Evolutionary conservation across 2,329 filamentous ascomycete genomes (phyloP), one percentile per base, ranked within the genome.

Genomic region (Ceratocystis cubensis): DNA sequence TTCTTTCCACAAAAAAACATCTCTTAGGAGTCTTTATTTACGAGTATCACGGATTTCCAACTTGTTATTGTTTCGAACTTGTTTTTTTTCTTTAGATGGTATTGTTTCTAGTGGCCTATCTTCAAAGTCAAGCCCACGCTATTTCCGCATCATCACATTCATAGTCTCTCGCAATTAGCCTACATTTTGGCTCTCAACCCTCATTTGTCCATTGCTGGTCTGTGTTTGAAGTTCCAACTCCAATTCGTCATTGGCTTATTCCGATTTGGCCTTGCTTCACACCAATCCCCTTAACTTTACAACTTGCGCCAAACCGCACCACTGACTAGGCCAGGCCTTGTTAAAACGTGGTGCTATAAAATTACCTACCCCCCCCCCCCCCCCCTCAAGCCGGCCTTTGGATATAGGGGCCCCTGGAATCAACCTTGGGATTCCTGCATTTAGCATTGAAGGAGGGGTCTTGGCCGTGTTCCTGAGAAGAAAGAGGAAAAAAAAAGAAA

Each of bases 361-460:
- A 50, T 64, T 67, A 64, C 7, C 37, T 41, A 41, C 33, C 33
- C 33, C 37, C 3, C 33, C 10, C 33, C 46, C 13, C 46, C 46
- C 28, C 56, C 30, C 64, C 53, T 33, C 30, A 44, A 50, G 57
- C 64, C 17, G 61, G 50, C 61, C 46, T 67, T 41, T 45, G 56
- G 37, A 59, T 46, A 46, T 41, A 61, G 37, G 17, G 13, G 30
- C 56, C 66, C 63, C 63, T 67, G 66, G 66, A 62, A 57, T 59
- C 56, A 59, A 20, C 45, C 33, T 50, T 63, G 17, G 22, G 30
- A 56, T 66, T 63, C 25, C 45, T 61, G 56, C 20, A 62, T 62
- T 67, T 65, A 45, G 56, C 63, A 63, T 62, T 61, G 62, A 65
- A 67, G 66, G 63, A 67, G 66, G 66, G 65, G 66, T 63, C 66